Conservation (phyloP, 768 basidiomycete genomes). For the Podaxis sp. region DNA sequence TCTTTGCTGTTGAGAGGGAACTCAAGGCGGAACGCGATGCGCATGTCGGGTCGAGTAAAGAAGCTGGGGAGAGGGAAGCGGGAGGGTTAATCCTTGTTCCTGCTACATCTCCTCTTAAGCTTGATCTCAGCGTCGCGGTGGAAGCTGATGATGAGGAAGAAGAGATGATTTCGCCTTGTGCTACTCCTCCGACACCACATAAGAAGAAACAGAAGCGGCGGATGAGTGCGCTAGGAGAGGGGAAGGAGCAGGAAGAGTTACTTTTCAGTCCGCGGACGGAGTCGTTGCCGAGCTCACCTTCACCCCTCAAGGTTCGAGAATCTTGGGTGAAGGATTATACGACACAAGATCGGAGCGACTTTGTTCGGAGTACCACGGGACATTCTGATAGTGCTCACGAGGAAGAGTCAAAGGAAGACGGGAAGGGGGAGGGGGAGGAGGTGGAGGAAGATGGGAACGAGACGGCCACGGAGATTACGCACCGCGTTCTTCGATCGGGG, state of each 20-base stretch:
- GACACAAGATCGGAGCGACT: conserved; percentile 3
- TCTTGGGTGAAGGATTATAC: conserved; percentile 18
- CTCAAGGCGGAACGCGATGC: conserved; percentile 41
- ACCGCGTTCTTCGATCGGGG: conserved; percentile 20
- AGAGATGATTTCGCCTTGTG: conserved; percentile 7
- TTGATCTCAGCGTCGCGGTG: conserved; percentile 20
- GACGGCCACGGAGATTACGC: conserved; percentile 12
- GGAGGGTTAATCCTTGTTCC: conserved; percentile 25
- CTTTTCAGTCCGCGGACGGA: conserved; percentile 33
- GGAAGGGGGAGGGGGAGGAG: background rate
- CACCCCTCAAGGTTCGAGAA: conserved; percentile 31
- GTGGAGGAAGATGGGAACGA: conserved; percentile 9
- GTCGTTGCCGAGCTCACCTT: conserved; percentile 35
- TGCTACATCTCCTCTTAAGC: conserved; percentile 31
- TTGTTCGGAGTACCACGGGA: conserved; percentile 10
- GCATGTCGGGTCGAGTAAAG: background rate
- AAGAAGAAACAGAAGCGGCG: conserved; percentile 31
- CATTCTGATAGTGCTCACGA: conserved; percentile 21
- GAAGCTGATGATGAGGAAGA: conserved; percentile 18
- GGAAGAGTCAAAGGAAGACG: conserved; percentile 18
- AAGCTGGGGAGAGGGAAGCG: conserved; percentile 21
- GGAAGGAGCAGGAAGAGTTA: conserved; percentile 24
- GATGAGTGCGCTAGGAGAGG: conserved; percentile 23
- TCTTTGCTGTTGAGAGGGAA: conserved; percentile 52
- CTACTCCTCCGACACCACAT: conserved; percentile 34